Evolutionary conservation across 257 asterid species (phyloP), one percentile per base, ranked within the genome.

Genomic region (Perilla frutescens): DNA sequence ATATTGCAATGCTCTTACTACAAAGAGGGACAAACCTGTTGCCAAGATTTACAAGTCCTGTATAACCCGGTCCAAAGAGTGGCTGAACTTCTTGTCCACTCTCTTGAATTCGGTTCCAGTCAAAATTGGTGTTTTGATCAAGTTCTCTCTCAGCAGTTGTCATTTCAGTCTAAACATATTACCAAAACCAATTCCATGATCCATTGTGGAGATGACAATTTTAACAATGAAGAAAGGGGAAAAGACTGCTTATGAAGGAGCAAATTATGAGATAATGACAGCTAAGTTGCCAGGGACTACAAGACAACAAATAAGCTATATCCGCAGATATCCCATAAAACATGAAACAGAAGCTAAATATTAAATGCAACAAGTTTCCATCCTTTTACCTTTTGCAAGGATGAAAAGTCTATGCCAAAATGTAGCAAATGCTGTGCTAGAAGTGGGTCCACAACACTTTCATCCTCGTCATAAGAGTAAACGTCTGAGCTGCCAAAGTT

Each of bases 21-120:
- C 37, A 41, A 59, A 64, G 32, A 70, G 44, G 40, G 67, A 56
- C 37, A 44, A 77, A 95, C 99, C 99, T 92, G 90, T 95, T 95
- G 81, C 99, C 99, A 76, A 95, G 99, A 85, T 95, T 95, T 54
- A 87, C 84, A 73, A 95, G 93, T 78, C 99, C 99, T 5, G 99
- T 95, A 80, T 90, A 95, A 68, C 98, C 99, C 11, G 99, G 94
- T 78, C 99, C 99, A 83, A 81, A 87, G 37, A 95, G 91, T 55
- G 96, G 98, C 65, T 90, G 95, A 76, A 75, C 87, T 15, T 95
- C 97, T 77, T 86, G 86, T 66, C 98, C 97, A 61, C 97, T 95
- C 85, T 95, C 98, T 85, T 91, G 99, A 78, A 95, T 95, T 62
- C 99, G 96, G 77, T 95, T 95, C 99, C 99, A 95, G 85, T 95